phyloP scores from a whole-genome alignment of 768 basidiomycete genomes.

The Termitomyces eurrhizus region DNA sequence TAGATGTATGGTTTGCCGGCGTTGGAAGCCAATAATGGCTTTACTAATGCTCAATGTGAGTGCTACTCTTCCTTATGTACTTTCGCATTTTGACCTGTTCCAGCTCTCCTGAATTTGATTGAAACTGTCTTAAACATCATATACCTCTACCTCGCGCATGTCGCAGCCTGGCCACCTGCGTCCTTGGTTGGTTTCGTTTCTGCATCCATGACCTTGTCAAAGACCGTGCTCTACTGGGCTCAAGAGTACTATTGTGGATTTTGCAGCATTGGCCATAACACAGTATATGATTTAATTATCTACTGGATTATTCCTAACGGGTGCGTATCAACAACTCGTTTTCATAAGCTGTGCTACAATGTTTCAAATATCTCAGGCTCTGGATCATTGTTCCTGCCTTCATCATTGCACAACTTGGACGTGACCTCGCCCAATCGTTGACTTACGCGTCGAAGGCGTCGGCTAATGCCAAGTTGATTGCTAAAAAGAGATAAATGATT shows the following conservation, averaged over 20 bases:
- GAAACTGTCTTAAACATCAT: conserved; percentile 71
- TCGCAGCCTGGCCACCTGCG: conserved; percentile 56
- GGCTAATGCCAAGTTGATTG: conserved; percentile 17
- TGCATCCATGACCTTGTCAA: conserved; percentile 76
- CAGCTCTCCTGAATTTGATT: conserved; percentile 76
- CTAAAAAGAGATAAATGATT: conserved; percentile 15
- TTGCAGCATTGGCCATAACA: conserved; percentile 77
- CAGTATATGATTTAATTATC: conserved; percentile 40
- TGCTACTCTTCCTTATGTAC: conserved; percentile 1
- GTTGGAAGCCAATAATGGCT: conserved; percentile 65
- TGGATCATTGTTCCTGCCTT: conserved; percentile 74
- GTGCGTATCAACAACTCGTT: conserved; percentile 32
- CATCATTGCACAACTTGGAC: conserved; percentile 56
- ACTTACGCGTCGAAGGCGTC: conserved; percentile 19
- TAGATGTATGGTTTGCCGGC: conserved; percentile 74
- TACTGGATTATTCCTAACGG: conserved; percentile 80
- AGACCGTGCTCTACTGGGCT: conserved; percentile 79
- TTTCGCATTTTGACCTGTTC: not conserved
- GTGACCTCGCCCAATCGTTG: conserved; percentile 53
- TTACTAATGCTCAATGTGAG: conserved; percentile 83
- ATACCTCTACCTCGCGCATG: conserved; percentile 76
- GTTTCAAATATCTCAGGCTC: conserved; percentile 35
- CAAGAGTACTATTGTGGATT: conserved; percentile 78
- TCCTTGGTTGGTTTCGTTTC: conserved; percentile 71
- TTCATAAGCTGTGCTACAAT: not conserved